Percentiles rank a stretch among this genome's conserved stretches.
Evolutionary conservation across 2,329 filamentous ascomycete species (phyloP).

Genomic region (Penicillium sp.): DNA sequence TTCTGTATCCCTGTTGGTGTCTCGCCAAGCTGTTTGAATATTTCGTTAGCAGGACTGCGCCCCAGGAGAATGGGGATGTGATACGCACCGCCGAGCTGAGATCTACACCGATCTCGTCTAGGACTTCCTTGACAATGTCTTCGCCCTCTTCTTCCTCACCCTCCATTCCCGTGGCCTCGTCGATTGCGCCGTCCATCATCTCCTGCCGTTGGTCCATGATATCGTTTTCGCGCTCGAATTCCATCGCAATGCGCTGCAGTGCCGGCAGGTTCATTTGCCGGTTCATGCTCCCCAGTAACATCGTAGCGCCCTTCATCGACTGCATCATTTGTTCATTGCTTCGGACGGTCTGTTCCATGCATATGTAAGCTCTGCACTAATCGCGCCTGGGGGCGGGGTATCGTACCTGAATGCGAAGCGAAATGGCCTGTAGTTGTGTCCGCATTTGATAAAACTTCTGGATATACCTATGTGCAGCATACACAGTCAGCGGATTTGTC

Average conservation of each 20-base stretch:
- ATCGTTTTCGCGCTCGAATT: constrained; percentile 98
- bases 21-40: constrained; percentile 74
- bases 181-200: constrained; percentile 99
- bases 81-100: constrained; percentile 80
- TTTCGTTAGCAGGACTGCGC: constrained; percentile 27
- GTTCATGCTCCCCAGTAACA: constrained; percentile 95
- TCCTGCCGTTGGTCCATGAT: constrained; percentile 99
- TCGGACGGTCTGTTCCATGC: constrained; percentile 74
- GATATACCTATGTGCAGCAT: constrained; percentile 68
- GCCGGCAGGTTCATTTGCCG: constrained; percentile 95
- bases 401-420: constrained; percentile 84
- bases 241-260: constrained; percentile 95
- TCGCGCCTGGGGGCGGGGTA: background rate
- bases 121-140: constrained; percentile 92
- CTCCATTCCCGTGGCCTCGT: constrained; percentile 89
- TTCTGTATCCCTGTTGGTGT: constrained; percentile 84
- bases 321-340: constrained; percentile 99
- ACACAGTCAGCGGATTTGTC: constrained; percentile 4
- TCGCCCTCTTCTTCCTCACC: constrained; percentile 90
- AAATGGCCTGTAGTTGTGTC: constrained; percentile 95
- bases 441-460: constrained; percentile 99
- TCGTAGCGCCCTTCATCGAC: constrained; percentile 97
- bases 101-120: constrained; percentile 97
- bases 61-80: background rate
- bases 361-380: constrained; percentile 16